Base-by-base conservation (phyloP, 306 rosid species). In the Alnus glutinosa region DNA sequence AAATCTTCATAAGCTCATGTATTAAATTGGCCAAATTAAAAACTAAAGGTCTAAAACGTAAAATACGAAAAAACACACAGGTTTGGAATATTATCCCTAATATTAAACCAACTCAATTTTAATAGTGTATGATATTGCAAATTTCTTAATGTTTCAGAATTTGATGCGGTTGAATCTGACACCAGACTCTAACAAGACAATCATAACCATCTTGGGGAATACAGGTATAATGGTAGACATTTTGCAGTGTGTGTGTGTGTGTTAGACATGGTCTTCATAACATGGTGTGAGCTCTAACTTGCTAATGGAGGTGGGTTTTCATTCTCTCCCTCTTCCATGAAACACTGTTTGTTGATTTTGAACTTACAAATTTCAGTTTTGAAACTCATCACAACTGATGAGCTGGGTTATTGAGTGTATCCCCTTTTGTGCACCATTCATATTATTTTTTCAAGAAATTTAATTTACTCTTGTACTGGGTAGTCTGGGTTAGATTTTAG, bases 141-240 rank as follows among this genome's bases (percentile, higher is more conserved):
- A 34, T 46, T 49, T 52, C 74, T 73, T 13, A 47, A 77, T 81
- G 32, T 63, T 77, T 55, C 88, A 89, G 90, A 84, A 79, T 75
- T 80, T 83, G 78, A 75, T 80, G 87, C 92, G 79, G 86, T 84
- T 94, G 90, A 89, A 83, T 83, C 87, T 92, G 86, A 89, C 91
- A 64, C 87, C 95, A 71, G 84, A 80, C 79, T 81, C 82, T 50
- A 89, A 89, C 90, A 91, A 71, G 83, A 89, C 95, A 78, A 75
- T 64, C 79, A 87, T 94, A 82, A 94, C 97, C 69, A 83, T 94
- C 80, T 78, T 92, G 86, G 98, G 97, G 75, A 94, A 94, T 85
- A 92, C 95, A 50, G 94, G 98, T 91, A 87, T 75, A 88, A 54
- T 77, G 78, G 9, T 78, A 74, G 50, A 18, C 72, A 39, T 18